Evolutionary conservation across 2,329 filamentous ascomycete species (phyloP).

Genomic region (Sporothrix humicola): DNA sequence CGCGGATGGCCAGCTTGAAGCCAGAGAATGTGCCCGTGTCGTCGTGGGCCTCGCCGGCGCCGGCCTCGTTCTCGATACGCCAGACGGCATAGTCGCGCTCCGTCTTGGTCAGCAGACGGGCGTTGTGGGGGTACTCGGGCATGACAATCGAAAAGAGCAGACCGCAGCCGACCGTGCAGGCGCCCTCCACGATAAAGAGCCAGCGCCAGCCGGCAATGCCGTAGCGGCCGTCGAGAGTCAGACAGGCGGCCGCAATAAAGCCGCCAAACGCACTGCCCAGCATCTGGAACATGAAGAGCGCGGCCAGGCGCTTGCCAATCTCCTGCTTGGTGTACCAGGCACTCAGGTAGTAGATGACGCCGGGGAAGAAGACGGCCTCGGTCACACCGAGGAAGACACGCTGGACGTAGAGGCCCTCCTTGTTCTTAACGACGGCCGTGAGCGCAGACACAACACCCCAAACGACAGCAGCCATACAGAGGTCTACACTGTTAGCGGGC

Average conservation of each 20-base stretch:
- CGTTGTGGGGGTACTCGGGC: constrained; percentile 43
- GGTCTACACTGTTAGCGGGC: neutral
- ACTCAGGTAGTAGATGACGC: constrained; percentile 34
- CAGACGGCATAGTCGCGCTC: constrained; percentile 46
- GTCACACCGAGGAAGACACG: constrained; percentile 34
- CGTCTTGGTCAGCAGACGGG: constrained; percentile 3
- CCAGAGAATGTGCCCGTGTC: neutral
- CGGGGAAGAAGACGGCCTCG: constrained; percentile 27
- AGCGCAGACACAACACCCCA: constrained; percentile 33
- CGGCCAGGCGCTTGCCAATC: constrained; percentile 33
- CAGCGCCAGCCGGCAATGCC: constrained; percentile 53
- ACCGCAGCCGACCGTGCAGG: constrained; percentile 61
- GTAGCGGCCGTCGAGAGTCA: constrained; percentile 51
- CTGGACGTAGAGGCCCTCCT: constrained; percentile 35
- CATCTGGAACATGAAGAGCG: constrained; percentile 21
- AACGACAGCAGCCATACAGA: constrained; percentile 29
- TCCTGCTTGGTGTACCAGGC: constrained; percentile 2
- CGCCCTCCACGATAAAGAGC: constrained; percentile 59
- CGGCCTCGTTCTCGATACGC: constrained; percentile 38
- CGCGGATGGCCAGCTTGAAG: neutral
- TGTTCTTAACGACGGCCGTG: constrained; percentile 1
- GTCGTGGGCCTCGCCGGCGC: neutral
- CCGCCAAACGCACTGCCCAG: constrained; percentile 42
- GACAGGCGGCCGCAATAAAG: constrained; percentile 54
- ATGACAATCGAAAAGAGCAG: constrained; percentile 66